Conservation (phyloP, 2,329 filamentous ascomycete genomes). For the Botrytis medusae region DNA sequence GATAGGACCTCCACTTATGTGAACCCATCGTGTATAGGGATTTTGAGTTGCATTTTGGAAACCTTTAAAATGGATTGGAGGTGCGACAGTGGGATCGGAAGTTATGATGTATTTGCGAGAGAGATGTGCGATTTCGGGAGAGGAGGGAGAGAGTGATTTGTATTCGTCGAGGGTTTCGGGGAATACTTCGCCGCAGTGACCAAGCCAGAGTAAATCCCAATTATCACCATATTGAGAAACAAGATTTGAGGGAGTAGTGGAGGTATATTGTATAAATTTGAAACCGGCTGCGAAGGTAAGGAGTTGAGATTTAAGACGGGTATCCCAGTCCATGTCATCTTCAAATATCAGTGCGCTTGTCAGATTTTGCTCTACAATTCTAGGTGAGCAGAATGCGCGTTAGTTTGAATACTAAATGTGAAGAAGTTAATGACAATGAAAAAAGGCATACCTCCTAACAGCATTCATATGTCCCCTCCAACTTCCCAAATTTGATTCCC, state of each 20-base stretch:
- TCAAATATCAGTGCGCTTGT: constrained; percentile 46
- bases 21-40: constrained; percentile 34
- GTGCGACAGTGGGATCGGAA: constrained; percentile 35
- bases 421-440: rapidly evolving
- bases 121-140: constrained; percentile 15
- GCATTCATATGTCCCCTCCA: constrained; percentile 46
- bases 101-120: constrained; percentile 31
- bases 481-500: constrained; percentile 43
- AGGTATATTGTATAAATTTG: constrained; percentile 19
- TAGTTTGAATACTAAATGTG: neutral
- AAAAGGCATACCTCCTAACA: constrained; percentile 32
- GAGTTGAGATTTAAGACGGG: constrained; percentile 40
- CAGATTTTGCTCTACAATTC: constrained; percentile 40
- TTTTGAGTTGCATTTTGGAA: constrained; percentile 15
- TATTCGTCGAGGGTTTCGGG: constrained; percentile 21
- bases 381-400: neutral
- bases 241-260: neutral
- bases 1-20: constrained; percentile 35
- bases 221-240: constrained; percentile 38
- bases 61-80: constrained; percentile 25
- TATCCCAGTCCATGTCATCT: constrained; percentile 49
- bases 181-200: constrained; percentile 41
- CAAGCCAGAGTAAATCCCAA: constrained; percentile 43
- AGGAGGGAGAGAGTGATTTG: neutral
- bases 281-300: constrained; percentile 33